Base-by-base conservation (phyloP, 2,329 filamentous ascomycete genomes). In the Fusarium clavum region DNA sequence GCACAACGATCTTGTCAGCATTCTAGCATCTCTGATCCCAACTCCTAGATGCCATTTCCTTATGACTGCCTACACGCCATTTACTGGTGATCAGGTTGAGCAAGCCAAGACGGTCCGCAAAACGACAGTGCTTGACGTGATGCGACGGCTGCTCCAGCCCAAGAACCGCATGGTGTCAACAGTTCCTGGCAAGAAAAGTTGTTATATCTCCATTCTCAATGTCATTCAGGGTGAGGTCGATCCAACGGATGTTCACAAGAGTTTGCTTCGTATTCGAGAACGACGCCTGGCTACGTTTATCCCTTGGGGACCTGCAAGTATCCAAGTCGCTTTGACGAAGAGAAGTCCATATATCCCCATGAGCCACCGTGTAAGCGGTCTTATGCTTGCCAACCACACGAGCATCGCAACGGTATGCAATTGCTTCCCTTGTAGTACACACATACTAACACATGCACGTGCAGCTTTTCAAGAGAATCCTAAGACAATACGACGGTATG, bases 111-210 rank as follows among this genome's bases (percentile, higher is more conserved):
- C 95, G 2, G 94, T 99, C 34, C 93, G 97, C 67, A 99, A 98
- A 83, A 99, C 97, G 4, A 99, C 96, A 2, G 96, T 99, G 11
- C 83, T 99, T 43, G 96, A 99, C 79, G 97, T 99, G 68, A 99
- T 99, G 96, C 90, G 96, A 61, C 88, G 96, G 64, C 85, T 99
- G 25, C 85, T 99, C 62, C 97, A 99, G 81, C 96, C 96, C 41
- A 99, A 99, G 86, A 99, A 99, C 82, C 91, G 97, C 79, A 99
- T 99, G 96, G 96, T 99, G 47, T 97, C 94, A 25, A 97, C 96
- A 24, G 92, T 94, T 60, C 94, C 95, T 2, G 93, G 92, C 76
- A 98, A 98, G 84, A 97, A 94, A 84, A 98, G 94, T 83, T 99
- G 96, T 84, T 99, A 99, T 84, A 98, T 99, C 77, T 97, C 94